Conservation (phyloP, 768 basidiomycete species). For the Boletus rubescentipes region DNA sequence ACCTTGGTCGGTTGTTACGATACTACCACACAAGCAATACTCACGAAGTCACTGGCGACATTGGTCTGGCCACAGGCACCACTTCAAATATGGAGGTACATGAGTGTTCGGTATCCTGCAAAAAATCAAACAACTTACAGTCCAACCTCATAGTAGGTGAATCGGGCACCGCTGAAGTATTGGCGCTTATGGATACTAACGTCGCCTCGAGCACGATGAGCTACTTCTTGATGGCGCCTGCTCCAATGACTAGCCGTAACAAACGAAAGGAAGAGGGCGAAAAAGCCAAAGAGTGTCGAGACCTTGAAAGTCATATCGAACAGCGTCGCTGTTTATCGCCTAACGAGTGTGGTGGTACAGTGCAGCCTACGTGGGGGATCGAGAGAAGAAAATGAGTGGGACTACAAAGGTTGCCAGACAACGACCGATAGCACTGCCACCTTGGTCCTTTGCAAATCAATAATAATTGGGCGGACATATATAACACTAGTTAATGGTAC, state of each 20-base stretch:
- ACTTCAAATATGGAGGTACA: slow-evolving; percentile 30
- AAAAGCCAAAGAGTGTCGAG: slow-evolving; percentile 33
- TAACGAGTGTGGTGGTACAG: slow-evolving; percentile 22
- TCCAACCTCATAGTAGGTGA: slow-evolving; percentile 59
- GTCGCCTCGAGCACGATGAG: slow-evolving; percentile 45
- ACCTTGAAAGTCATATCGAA: slow-evolving; percentile 20
- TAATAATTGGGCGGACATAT: slow-evolving; percentile 8
- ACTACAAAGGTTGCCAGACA: slow-evolving; percentile 27
- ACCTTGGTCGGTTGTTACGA: slow-evolving; percentile 1
- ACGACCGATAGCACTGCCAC: slow-evolving; percentile 15
- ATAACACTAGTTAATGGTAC: slow-evolving; percentile 14
- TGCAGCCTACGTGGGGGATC: slow-evolving; percentile 10
- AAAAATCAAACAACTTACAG: slow-evolving; percentile 34
- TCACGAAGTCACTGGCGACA: slow-evolving; percentile 42
- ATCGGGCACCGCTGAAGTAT: slow-evolving; percentile 36
- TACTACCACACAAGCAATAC: slow-evolving; percentile 15
- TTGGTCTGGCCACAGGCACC: slow-evolving; percentile 56
- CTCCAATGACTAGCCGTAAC: slow-evolving; percentile 34
- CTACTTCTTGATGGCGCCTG: slow-evolving; percentile 48
- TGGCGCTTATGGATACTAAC: slow-evolving; percentile 41
- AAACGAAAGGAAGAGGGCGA: slow-evolving; percentile 37
- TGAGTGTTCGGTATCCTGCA: slow-evolving; percentile 6
- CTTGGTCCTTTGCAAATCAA: background rate
- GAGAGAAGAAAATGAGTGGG: no score
- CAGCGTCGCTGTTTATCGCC: background rate